phyloP scores from a whole-genome alignment of 352 stramenopile species.

The Pythium folliculosum region DNA sequence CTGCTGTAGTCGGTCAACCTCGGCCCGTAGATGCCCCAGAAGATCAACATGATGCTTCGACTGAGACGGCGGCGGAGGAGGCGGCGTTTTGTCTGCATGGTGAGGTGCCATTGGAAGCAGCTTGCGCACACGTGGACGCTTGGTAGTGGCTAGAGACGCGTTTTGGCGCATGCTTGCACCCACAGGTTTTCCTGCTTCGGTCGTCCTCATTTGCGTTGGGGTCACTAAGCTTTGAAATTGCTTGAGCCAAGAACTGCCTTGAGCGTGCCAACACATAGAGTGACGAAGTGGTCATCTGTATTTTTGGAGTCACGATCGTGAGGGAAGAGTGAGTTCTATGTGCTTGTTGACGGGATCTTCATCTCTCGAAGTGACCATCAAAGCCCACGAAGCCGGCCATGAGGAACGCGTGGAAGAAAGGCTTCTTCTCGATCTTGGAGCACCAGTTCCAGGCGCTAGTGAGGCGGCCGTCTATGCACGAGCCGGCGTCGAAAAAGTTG shows the following conservation, averaged over 20 bases:
- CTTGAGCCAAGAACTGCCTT: neutral
- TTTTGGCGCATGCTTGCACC: neutral
- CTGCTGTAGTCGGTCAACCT: neutral
- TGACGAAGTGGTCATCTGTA: neutral
- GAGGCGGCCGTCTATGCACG: constrained; percentile 95
- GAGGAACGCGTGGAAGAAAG: constrained; percentile 96
- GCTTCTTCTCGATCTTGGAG: constrained; percentile 92
- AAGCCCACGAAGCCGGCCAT: constrained; percentile 96
- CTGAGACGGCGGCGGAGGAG: too few relatives aligned
- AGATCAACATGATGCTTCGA: neutral
- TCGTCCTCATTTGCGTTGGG: neutral
- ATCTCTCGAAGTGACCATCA: constrained; percentile 92
- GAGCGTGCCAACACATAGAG: neutral
- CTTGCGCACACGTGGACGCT: neutral
- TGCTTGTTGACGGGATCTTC: neutral
- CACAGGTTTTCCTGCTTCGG: neutral
- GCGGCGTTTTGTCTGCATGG: neutral
- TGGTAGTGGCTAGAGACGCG: neutral
- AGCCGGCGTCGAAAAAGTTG: constrained; percentile 96
- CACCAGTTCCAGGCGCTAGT: constrained; percentile 99
- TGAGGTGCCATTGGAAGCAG: neutral
- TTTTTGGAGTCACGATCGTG: neutral
- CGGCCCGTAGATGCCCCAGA: neutral
- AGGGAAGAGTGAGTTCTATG: neutral
- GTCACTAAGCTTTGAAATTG: too few relatives aligned